A percentile compares a stretch with the other conserved stretches of the same genome.
These are phyloP conservation scores for Combretum micranthum DNA, from an alignment of 345 rosid species.

Conservation along the genomic window DNA sequence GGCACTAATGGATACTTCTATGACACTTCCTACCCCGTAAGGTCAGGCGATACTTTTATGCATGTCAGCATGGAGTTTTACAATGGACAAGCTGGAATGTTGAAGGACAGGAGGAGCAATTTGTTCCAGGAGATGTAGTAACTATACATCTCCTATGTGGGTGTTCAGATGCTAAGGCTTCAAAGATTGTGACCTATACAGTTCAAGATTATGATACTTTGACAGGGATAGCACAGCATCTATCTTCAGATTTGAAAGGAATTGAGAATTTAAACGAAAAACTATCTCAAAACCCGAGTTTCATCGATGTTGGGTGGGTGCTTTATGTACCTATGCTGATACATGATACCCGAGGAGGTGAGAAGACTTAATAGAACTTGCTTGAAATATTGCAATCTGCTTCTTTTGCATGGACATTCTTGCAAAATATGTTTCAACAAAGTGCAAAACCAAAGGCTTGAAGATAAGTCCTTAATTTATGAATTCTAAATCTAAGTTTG, in stretches of 20 bases:
- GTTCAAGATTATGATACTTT: slow-evolving; percentile 24
- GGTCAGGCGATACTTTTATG: slow-evolving; percentile 7
- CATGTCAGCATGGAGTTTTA: not conserved
- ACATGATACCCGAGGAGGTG: slow-evolving; percentile 5
- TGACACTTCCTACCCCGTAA: slow-evolving; percentile 14
- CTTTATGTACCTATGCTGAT: slow-evolving; percentile 21
- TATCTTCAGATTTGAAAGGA: slow-evolving; percentile 15
- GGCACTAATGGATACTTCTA: slow-evolving; percentile 24
- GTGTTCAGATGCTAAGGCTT: slow-evolving; percentile 16
- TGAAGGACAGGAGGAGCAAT: slow-evolving; percentile 6
- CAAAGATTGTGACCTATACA: slow-evolving; percentile 19
- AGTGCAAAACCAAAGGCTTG: too few species aligned
- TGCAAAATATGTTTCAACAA: too few species aligned
- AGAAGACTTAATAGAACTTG: too few species aligned
- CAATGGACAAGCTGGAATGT: slow-evolving; percentile 25
- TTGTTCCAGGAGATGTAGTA: slow-evolving; percentile 12
- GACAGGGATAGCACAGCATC: slow-evolving; percentile 12
- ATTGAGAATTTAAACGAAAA: slow-evolving; percentile 12
- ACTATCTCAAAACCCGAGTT: slow-evolving; percentile 17
- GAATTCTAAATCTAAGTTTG: too few species aligned
- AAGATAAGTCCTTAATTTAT: too few species aligned
- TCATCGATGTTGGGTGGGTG: slow-evolving; percentile 24
- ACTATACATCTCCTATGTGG: slow-evolving; percentile 19
- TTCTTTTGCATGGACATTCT: too few species aligned
- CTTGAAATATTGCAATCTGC: too few species aligned